A percentile compares a stretch with the other conserved stretches of the same genome.
phyloP scores from a whole-genome alignment of 371 early-diverging fungal species.

The Haplosporangium sp. region DNA sequence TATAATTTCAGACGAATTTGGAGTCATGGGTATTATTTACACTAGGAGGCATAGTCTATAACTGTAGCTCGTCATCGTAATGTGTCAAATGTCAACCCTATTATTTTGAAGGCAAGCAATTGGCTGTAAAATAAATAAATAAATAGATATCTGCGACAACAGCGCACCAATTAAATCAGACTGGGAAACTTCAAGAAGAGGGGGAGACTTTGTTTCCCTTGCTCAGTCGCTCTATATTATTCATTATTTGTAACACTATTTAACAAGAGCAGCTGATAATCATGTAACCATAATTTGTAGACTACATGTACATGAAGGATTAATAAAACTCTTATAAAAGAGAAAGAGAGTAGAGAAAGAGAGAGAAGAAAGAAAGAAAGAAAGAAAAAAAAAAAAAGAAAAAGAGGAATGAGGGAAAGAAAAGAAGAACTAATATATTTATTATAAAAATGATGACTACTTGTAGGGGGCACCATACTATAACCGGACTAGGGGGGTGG shows the following conservation, averaged over 20 bases:
- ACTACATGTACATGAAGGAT: no score
- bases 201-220: not conserved
- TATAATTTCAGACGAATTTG: not conserved
- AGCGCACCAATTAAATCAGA: slow-evolving; percentile 8
- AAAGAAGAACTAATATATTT: no score
- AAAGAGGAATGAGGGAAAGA: not conserved
- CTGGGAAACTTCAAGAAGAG: no score
- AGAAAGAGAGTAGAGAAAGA: not conserved
- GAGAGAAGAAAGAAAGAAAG: not conserved
- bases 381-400: not conserved
- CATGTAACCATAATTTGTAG: not conserved
- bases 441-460: no score
- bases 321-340: no score
- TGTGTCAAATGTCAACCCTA: no score
- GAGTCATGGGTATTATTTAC: not conserved
- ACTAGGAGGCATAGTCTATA: no score
- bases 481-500: no score
- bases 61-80: not conserved
- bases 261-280: not conserved
- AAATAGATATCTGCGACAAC: not conserved
- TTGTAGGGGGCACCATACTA: no score
- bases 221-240: not conserved
- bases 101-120: not conserved
- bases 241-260: slow-evolving; percentile 1
- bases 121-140: not conserved